A percentile compares a stretch with the other conserved stretches of the same genome.
phyloP scores from a whole-genome alignment of 495 filamentous ascomycete genomes.

The Venustampulla echinocandica region DNA sequence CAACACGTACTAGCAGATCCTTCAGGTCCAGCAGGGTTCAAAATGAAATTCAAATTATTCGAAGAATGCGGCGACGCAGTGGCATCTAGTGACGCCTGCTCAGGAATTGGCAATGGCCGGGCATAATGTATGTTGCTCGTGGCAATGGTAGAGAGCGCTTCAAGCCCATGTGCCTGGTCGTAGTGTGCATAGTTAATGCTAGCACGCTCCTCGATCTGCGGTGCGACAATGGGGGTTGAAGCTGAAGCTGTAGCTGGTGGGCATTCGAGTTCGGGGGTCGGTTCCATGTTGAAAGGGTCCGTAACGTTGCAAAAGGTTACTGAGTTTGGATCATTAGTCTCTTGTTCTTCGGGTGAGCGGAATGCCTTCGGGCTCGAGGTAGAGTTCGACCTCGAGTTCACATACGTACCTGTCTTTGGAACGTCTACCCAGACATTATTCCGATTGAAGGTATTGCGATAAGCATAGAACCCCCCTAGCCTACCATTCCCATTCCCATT shows the following conservation, averaged over 20 bases:
- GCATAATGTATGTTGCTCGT: conserved; percentile 32
- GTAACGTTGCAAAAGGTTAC: conserved; percentile 58
- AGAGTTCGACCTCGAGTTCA: no score
- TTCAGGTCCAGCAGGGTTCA: conserved; percentile 44
- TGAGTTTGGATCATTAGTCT: conserved; percentile 33
- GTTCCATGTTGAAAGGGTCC: conserved; percentile 44
- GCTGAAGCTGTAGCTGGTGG: conserved; percentile 31
- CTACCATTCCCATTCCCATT: conserved; percentile 32
- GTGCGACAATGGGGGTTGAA: conserved; percentile 6
- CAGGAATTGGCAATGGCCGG: conserved; percentile 8
- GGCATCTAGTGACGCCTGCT: conserved; percentile 6
- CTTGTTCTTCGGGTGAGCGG: neutral
- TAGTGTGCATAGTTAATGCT: conserved; percentile 13
- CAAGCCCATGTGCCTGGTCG: conserved; percentile 41
- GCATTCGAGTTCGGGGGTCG: conserved; percentile 31
- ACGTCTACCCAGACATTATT: conserved; percentile 56
- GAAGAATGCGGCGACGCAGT: conserved; percentile 23
- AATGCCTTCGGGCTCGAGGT: neutral
- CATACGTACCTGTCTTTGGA: conserved; percentile 37
- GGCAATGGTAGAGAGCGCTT: conserved; percentile 49
- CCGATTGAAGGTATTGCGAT: conserved; percentile 58
- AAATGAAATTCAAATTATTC: conserved; percentile 49
- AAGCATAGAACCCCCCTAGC: conserved; percentile 59
- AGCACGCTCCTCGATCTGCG: conserved; percentile 21
- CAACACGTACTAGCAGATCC: conserved; percentile 5